These are phyloP conservation scores for Pleurotus platypus DNA, from an alignment of 768 basidiomycete species.

Conservation along the genomic window DNA sequence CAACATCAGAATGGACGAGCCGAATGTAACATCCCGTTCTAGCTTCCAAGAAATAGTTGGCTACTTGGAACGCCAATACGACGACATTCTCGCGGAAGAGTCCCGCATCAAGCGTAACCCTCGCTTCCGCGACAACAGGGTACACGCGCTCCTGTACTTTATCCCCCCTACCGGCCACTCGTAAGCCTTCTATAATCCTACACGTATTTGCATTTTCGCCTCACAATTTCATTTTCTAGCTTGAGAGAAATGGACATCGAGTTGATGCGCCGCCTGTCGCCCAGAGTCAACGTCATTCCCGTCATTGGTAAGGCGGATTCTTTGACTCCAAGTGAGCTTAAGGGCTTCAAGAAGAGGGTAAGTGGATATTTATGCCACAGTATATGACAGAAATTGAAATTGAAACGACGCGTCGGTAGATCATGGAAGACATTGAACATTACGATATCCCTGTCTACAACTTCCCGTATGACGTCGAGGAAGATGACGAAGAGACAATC, in stretches of 20 bases:
- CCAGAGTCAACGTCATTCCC: slow-evolving; percentile 98
- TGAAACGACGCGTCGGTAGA: slow-evolving; percentile 37
- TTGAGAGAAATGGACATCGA: slow-evolving; percentile 99
- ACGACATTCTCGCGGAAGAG: slow-evolving; percentile 97
- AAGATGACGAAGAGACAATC: slow-evolving; percentile 98
- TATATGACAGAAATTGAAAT: neutral
- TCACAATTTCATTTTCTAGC: slow-evolving; percentile 31
- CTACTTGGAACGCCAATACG: slow-evolving; percentile 97
- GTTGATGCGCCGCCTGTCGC: slow-evolving; percentile 96
- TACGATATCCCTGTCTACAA: slow-evolving; percentile 99
- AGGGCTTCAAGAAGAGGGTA: slow-evolving; percentile 93
- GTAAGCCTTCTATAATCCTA: slow-evolving; percentile 44
- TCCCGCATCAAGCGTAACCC: slow-evolving; percentile 99
- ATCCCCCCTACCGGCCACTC: slow-evolving; percentile 98
- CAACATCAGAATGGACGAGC: neutral
- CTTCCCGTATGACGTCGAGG: slow-evolving; percentile 99
- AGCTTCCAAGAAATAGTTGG: slow-evolving; percentile 98
- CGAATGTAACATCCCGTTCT: neutral
- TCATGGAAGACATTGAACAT: slow-evolving; percentile 99
- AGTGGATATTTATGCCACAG: slow-evolving; percentile 17
- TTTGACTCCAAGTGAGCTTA: slow-evolving; percentile 88
- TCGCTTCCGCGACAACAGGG: slow-evolving; percentile 96
- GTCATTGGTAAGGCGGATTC: slow-evolving; percentile 97
- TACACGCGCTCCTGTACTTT: slow-evolving; percentile 96
- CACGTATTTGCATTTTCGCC: neutral